phyloP scores from a whole-genome alignment of 2,329 filamentous ascomycete genomes.

The Talaromyces sp. region DNA sequence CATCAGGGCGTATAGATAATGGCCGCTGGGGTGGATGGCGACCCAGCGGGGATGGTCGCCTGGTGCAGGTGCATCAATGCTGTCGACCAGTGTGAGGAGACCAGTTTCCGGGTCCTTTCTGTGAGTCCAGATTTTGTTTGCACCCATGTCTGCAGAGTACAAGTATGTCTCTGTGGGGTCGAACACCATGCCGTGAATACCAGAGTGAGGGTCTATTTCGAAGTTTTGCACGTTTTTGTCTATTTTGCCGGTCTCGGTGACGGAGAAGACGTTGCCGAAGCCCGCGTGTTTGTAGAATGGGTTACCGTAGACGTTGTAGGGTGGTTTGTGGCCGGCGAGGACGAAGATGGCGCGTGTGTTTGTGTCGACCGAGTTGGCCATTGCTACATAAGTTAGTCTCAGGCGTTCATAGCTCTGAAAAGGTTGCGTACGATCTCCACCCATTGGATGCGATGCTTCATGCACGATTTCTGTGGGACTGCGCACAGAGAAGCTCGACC shows the following conservation, averaged over 20 bases:
- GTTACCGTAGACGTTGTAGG: constrained; percentile 82
- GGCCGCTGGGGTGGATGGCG: constrained; percentile 72
- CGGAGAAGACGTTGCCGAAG: constrained; percentile 66
- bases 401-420: not conserved
- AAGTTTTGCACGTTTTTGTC: constrained; percentile 46
- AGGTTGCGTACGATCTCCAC: constrained; percentile 62
- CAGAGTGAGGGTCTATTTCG: constrained; percentile 44
- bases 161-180: constrained; percentile 45
- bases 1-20: constrained; percentile 82
- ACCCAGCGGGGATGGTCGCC: constrained; percentile 86
- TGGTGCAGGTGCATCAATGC: constrained; percentile 65
- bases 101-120: constrained; percentile 63
- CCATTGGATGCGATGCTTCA: constrained; percentile 69
- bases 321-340: constrained; percentile 71
- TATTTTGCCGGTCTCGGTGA: constrained; percentile 41
- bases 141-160: constrained; percentile 49
- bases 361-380: constrained; percentile 65
- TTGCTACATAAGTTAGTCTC: constrained; percentile 48
- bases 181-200: constrained; percentile 50
- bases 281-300: constrained; percentile 86
- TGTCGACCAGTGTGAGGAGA: constrained; percentile 66
- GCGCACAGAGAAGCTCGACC: constrained; percentile 76
- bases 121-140: constrained; percentile 71
- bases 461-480: constrained; percentile 74
- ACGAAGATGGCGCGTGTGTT: constrained; percentile 89